Evolutionary conservation across 176 grass and related monocot genomes (phyloP).

Genomic region (Alopecurus myosuroides): DNA sequence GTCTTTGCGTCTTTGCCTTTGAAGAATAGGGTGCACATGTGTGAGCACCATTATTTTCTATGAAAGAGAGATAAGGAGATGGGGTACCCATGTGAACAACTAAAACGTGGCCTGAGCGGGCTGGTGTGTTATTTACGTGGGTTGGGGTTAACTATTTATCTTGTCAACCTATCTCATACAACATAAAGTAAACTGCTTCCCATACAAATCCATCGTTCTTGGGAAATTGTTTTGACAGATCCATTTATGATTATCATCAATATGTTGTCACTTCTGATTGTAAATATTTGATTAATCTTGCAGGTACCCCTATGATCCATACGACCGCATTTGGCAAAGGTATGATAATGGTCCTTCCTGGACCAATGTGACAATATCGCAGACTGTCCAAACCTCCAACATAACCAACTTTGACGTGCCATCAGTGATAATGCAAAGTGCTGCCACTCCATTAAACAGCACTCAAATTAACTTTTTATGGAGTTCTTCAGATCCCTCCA

Average conservation of each 20-base stretch:
- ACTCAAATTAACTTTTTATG: background rate
- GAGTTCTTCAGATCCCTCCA: background rate
- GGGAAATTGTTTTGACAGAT: background rate
- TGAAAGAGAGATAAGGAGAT: too few species aligned
- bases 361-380: background rate
- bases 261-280: background rate
- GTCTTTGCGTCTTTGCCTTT: too few species aligned
- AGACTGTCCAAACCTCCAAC: background rate
- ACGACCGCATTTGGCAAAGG: conserved; percentile 25
- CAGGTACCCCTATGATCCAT: conserved; percentile 20
- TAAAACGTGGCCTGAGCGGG: too few species aligned
- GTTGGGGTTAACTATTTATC: background rate
- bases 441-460: background rate
- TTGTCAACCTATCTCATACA: background rate
- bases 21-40: too few species aligned
- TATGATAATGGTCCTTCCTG: background rate
- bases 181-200: background rate
- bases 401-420: conserved; percentile 2
- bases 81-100: too few species aligned
- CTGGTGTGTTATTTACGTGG: too few species aligned
- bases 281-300: background rate
- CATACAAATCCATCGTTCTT: background rate
- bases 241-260: background rate
- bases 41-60: too few species aligned
- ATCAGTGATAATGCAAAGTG: background rate